These are phyloP conservation scores for Ceratocystis variospora DNA, from an alignment of 2,329 filamentous ascomycete genomes.

Conservation along the genomic window DNA sequence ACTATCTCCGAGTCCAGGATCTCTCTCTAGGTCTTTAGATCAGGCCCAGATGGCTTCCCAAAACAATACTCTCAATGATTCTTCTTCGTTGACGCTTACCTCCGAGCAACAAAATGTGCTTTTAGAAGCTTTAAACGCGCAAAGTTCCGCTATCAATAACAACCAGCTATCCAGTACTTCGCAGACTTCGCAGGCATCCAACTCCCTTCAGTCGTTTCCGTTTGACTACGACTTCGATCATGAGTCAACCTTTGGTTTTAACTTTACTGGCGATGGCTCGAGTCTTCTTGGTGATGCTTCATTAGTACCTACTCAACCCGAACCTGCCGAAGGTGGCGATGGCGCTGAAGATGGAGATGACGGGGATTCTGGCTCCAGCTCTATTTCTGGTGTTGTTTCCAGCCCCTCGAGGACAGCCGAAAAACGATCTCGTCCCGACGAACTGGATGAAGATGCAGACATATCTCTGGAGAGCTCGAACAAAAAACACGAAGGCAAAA, in stretches of 20 bases:
- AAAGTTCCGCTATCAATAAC: conserved; percentile 27
- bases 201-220: conserved; percentile 49
- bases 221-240: conserved; percentile 65
- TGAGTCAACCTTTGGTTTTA: conserved; percentile 64
- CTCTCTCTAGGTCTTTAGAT: conserved; percentile 10
- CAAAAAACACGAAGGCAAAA: conserved; percentile 36
- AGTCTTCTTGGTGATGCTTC: conserved; percentile 48
- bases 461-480: conserved; percentile 20
- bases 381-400: not conserved
- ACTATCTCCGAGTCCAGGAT: conserved; percentile 8
- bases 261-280: conserved; percentile 32
- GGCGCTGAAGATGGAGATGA: conserved; percentile 11
- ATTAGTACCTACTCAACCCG: conserved; percentile 44
- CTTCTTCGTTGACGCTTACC: conserved; percentile 52
- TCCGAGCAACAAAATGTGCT: conserved; percentile 64
- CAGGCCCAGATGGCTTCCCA: conserved; percentile 36
- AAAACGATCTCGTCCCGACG: conserved; percentile 60
- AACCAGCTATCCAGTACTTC: conserved; percentile 24
- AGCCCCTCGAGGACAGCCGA: conserved; percentile 32
- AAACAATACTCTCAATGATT: conserved; percentile 29
- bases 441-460: conserved; percentile 48
- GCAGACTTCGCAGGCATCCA: conserved; percentile 34
- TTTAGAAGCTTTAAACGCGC: conserved; percentile 57
- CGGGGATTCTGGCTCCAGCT: not conserved
- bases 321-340: conserved; percentile 37